Evolutionary conservation across 2,329 filamentous ascomycete genomes (phyloP), one percentile per base, ranked within the genome.

Genomic region (Monilinia laxa): DNA sequence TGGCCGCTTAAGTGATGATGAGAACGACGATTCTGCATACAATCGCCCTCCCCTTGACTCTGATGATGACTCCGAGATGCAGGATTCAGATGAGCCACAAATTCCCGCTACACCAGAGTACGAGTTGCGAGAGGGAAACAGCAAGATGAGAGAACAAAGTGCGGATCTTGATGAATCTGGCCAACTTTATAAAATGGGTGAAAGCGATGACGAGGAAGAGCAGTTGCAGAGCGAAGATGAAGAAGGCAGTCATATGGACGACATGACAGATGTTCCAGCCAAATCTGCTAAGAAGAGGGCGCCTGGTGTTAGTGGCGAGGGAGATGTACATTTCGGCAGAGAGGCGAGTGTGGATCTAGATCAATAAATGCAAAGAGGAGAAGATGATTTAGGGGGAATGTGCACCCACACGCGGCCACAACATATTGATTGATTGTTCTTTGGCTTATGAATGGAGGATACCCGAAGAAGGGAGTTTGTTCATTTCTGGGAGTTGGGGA

Each of bases 261-360:
- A 52, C 16, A 65, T 65, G 63, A 60, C 63, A 25, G 54, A 57
- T 25, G 53, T 59, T 58, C 38, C 56, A 14, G 53, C 53, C n/a
- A 51, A 28, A 55, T 42, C 57, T 38, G 38, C 31, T 4, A 62
- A 62, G 28, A 60, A 51, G n/a, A 62, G 3, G n/a, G 47, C 45
- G 9, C n/a, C 45, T 51, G 31, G 58, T 38, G 10, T 62, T 25
- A 51, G 38, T 12, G 45, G 45, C 4, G 31, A 52, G 14, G n/a
- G 31, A 14, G 45, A 35, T 38, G 31, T 62, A 38, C 51, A 51
- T 51, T 52, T 52, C 6, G 58, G 28, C n/a, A 62, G 16, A 40
- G 45, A 62, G 10, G 47, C 31, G 16, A 62, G 58, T 31, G 58
- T 38, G n/a, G 45, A 62, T 16, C 45, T 62, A 12, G 58, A 51